Evolutionary conservation across 805 yeast genomes (phyloP), one percentile per base, ranked within the genome.

Genomic region (Kluyveromyces starmeri): DNA sequence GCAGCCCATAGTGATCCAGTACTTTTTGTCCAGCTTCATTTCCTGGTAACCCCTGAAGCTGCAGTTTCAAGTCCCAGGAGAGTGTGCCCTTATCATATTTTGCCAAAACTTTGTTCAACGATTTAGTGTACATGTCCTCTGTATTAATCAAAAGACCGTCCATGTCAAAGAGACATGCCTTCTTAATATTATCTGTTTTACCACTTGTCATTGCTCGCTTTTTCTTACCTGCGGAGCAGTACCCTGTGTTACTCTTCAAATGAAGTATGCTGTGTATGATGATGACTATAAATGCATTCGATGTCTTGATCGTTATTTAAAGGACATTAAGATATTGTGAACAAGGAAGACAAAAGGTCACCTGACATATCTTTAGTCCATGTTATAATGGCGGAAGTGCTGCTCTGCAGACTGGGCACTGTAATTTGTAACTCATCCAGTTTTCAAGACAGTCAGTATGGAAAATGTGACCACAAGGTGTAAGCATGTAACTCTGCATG

Each of bases 91-190:
- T 82, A 7, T 81, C 83, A 50, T 73, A 80, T 36, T 67, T 63
- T 10, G 74, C 72, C 17, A 92, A 65, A 2, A 83, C 58, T 35
- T 75, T 78, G 32, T 81, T 72, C 20, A 83, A 65, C 3, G 83
- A 82, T 37, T 75, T 74, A 1, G 98, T 89, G 58, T 92, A 92
- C 36, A 88, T 67, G 44, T 83, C 94, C 59, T 92, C 99, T 4
- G 96, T 83, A 62, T 88, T 84, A 52, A 92, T 72, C 42, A 92
- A 66, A 16, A 94, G 71, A 1, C 99, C 99, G 55, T 92, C 99
- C 97, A 92, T 83, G 67, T 84, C 95, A 38, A 58, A 58, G 16
- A 58, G 47, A 41, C 63, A 58, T 44, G 62, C 61, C 35, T 48
- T 54, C 9, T 51, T 39, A 28, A 48, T 44, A 20, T 20, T 20